These are phyloP conservation scores for Aspergillus novofumigatus DNA, from an alignment of 2,329 filamentous ascomycete species.

Conservation along the genomic window DNA sequence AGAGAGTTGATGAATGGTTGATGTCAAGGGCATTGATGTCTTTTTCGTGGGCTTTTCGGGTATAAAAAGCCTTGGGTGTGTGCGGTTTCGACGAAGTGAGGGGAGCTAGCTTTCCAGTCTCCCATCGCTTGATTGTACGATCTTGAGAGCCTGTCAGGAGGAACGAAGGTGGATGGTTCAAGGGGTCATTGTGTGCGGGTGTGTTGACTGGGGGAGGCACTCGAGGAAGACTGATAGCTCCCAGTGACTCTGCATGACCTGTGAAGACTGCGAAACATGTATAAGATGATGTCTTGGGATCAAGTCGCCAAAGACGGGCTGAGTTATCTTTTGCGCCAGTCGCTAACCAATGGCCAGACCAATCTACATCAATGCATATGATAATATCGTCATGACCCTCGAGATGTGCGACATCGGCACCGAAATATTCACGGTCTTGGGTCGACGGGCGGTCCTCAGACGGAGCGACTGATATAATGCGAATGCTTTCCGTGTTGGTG, in stretches of 20 bases:
- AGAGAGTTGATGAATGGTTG: conserved; percentile 68
- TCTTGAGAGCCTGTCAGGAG: conserved; percentile 92
- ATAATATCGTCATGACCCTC: conserved; percentile 94
- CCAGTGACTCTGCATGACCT: conserved; percentile 90
- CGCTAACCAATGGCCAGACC: conserved; percentile 94
- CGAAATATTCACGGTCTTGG: conserved; percentile 62
- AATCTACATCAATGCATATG: conserved; percentile 89
- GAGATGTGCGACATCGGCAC: conserved; percentile 79
- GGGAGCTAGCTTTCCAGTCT: conserved; percentile 62
- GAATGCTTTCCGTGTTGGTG: conserved; percentile 90
- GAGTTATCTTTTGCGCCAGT: conserved; percentile 97
- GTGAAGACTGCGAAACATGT: conserved; percentile 78
- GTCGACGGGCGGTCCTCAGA: conserved; percentile 30
- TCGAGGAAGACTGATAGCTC: conserved; percentile 80
- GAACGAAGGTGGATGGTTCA: conserved; percentile 76
- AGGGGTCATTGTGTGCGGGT: conserved; percentile 65
- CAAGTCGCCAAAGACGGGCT: conserved; percentile 83
- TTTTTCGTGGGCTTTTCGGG: conserved; percentile 94
- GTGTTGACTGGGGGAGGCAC: conserved; percentile 64
- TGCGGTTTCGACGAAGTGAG: conserved; percentile 38
- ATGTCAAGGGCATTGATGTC: conserved; percentile 95
- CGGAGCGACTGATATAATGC: conserved; percentile 68
- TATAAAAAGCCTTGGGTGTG: conserved; percentile 63
- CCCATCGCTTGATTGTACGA: conserved; percentile 92
- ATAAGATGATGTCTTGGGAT: conserved; percentile 69